Evolutionary conservation across 2,329 filamentous ascomycete species (phyloP), one percentile per base, ranked within the genome.

Genomic region (Aspergillus sp.): DNA sequence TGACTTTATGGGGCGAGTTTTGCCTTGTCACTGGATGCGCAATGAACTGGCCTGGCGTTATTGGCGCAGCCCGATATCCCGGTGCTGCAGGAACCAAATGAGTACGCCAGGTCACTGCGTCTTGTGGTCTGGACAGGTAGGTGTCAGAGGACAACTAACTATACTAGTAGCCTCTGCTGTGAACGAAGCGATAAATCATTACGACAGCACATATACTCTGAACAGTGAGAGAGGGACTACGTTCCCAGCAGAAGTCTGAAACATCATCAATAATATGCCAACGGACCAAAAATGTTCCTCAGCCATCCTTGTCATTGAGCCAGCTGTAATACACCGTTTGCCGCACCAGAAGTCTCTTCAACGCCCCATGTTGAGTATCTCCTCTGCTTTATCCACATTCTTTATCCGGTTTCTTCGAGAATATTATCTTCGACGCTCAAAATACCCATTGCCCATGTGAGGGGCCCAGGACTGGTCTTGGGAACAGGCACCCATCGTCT

Each of bases 361-460:
- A 23, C 46, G 13, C 46, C 19, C 46, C 11, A 15, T 25, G 6
- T 3, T 11, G 5, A 19, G 7, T 17, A 23, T 22, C 22, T 7
- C 2, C 31, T 38, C 30, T 23, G 19, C n/a, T 28, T 45, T 30
- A 45, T 54, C 23, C 34, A 54, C 19, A 38, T 15, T 57, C 30
- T 19, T 34, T 31, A 25, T 28, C 13, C 46, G 19, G 31, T 5
- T 19, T 11, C 9, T 82, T 64, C 87, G 83, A 65, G 95, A 82
- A 74, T 96, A 91, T 96, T 91, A 60, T 89, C 86, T 70, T 96
- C 91, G n/a, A 92, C 84, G 3, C 87, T 88, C 64, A 96, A 77
- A 60, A 97, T 72, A 0, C 93, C 93, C 73, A 96, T 83, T 1
- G 92, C 92, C 80, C 90, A 93, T 69, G 89, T 87, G 3, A 90